Base-by-base conservation (phyloP, 345 rosid genomes). In the Lumnitzera littorea region DNA sequence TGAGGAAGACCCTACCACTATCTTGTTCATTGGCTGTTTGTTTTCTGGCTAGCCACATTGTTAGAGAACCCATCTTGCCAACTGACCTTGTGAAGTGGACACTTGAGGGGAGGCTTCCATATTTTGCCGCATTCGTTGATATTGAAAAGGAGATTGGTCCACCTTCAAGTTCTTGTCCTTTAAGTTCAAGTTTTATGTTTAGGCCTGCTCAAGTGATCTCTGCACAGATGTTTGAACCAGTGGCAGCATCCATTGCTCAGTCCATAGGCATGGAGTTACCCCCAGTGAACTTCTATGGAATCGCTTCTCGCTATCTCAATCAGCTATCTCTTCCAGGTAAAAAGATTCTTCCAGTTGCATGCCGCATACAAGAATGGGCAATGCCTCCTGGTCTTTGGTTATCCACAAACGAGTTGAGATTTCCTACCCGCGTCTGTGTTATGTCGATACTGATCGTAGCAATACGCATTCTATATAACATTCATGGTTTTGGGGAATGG, bases 381-480 rank as follows among this genome's bases (percentile, higher is more conserved):
- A 70, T 83, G 91, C 96, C 89, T 46, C 82, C 95, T 7, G 91
- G 87, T 46, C 65, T 89, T 11, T 81, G 91, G 85, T 58, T 91
- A 54, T 91, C 96, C 1, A 67, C 70, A 69, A 82, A 74, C 55
- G 82, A 80, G 67, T 46, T 14, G 59, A 87, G 81, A 74, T 80
- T 80, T 71, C 96, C 96, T 17, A 74, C 83, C n/a, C 80, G 89
- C 46, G 80, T 80, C 0, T 67, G 80, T 66, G 79, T 82, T 53
- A 78, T 86, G 85, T 76, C 89, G 20, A 77, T 89, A 67, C 56
- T 86, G 57, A 67, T 89, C 59, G 84, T 79, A 11, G 73, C 84
- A 23, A 72, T 85, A 62, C 65, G 86, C 63, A 79, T 83, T 67
- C 72, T 85, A 46, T 85, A 74, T 68, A 71, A 88, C 50, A 60